Evolutionary conservation across 495 filamentous ascomycete species (phyloP).

Genomic region (Daldinia grandis): DNA sequence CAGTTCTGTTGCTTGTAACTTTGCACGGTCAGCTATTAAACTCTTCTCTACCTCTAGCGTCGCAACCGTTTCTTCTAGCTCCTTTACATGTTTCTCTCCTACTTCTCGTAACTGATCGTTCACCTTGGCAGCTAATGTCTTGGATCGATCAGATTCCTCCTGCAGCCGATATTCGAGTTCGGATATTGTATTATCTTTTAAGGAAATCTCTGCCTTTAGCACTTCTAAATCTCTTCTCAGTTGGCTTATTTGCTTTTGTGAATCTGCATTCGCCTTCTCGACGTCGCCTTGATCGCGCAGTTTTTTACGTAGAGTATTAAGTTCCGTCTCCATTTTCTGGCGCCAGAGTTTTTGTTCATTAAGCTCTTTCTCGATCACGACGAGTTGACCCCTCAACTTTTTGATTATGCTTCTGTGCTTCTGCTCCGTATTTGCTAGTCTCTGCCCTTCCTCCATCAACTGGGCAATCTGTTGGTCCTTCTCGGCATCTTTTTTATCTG

Average conservation of each 20-base stretch:
- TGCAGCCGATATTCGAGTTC: constrained; percentile 76
- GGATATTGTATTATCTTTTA: constrained; percentile 69
- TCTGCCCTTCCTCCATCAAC: constrained; percentile 91
- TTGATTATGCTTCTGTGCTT: constrained; percentile 84
- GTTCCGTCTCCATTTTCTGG: constrained; percentile 73
- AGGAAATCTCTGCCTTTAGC: constrained; percentile 70
- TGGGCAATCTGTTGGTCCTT: constrained; percentile 90
- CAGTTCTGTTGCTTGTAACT: constrained; percentile 72
- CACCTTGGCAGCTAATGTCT: constrained; percentile 71
- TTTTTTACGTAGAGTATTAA: constrained; percentile 64
- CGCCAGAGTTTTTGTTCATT: constrained; percentile 68
- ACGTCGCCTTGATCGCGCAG: constrained; percentile 70
- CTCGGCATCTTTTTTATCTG: constrained; percentile 81
- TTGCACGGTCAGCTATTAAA: constrained; percentile 72
- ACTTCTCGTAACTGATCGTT: constrained; percentile 72
- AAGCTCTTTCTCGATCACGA: constrained; percentile 70
- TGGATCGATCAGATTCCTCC: constrained; percentile 70
- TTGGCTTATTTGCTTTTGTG: constrained; percentile 69
- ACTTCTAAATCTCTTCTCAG: constrained; percentile 75
- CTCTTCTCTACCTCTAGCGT: constrained; percentile 79
- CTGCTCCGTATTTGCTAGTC: constrained; percentile 83
- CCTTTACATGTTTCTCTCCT: constrained; percentile 69
- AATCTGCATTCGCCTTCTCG: constrained; percentile 71
- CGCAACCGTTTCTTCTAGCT: constrained; percentile 78
- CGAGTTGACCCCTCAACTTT: constrained; percentile 72